Percentiles rank a stretch among this genome's conserved stretches.
phyloP scores from a whole-genome alignment of 495 filamentous ascomycete genomes.

The Evansstolkia leycettana region DNA sequence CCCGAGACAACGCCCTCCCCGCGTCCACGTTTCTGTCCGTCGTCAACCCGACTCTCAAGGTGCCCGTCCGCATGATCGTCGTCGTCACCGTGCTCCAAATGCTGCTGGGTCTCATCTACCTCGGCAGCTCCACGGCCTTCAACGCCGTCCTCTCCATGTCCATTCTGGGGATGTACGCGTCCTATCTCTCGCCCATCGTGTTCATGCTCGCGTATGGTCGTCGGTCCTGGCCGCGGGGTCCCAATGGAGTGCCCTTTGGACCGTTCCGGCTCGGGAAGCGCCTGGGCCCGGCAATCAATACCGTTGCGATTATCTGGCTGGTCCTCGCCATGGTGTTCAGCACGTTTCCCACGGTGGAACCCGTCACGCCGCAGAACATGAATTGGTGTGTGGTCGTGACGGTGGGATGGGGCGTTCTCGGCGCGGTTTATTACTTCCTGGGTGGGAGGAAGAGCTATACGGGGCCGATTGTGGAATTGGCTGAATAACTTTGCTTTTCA shows the following conservation, averaged over 20 bases:
- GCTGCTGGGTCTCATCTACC: conserved; percentile 47
- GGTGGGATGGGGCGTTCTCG: conserved; percentile 20
- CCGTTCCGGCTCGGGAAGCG: conserved; percentile 3
- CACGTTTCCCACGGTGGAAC: conserved; percentile 21
- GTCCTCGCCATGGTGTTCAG: conserved; percentile 24
- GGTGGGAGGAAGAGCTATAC: conserved; percentile 19
- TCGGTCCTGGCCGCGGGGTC: too few species aligned
- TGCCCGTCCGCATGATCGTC: conserved; percentile 25
- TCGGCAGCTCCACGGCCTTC: conserved; percentile 47
- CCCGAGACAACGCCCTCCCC: conserved; percentile 40
- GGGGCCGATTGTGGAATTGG: conserved; percentile 22
- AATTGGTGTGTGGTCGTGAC: conserved; percentile 26
- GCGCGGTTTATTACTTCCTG: conserved; percentile 22
- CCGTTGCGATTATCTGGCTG: conserved; percentile 17
- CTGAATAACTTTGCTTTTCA: too few species aligned
- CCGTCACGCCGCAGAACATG: conserved; percentile 12
- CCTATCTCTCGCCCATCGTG: conserved; percentile 36
- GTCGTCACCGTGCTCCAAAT: conserved; percentile 29
- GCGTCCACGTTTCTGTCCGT: conserved; percentile 20
- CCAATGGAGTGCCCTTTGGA: too few species aligned
- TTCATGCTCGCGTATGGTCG: conserved; percentile 20
- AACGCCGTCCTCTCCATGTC: conserved; percentile 37
- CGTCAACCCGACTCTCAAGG: conserved; percentile 16
- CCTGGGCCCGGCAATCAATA: conserved; percentile 2
- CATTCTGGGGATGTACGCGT: conserved; percentile 34